These are phyloP conservation scores for Nitzschia sp. DNA, from an alignment of 108 stramenopile genomes.

Conservation along the genomic window DNA sequence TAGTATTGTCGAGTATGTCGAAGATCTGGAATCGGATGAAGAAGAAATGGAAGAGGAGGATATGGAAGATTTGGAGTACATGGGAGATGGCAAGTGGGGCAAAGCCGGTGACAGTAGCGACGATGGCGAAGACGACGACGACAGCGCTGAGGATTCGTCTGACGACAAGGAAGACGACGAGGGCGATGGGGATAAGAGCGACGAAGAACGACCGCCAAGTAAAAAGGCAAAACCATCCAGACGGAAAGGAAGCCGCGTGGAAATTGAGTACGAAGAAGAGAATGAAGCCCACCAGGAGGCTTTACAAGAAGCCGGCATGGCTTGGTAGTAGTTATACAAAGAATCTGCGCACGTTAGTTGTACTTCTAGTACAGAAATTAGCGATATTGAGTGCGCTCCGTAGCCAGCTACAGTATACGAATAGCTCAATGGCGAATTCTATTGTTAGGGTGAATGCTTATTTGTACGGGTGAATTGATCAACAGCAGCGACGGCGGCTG, in stretches of 20 bases:
- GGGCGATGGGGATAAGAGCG: conserved; percentile 24
- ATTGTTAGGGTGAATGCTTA: no score
- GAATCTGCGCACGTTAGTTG: no score
- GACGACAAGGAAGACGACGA: conserved; percentile 29
- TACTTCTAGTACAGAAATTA: no score
- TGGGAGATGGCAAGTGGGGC: conserved; percentile 67
- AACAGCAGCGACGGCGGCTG: no score
- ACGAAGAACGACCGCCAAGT: conserved; percentile 21
- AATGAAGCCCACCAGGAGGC: conserved; percentile 53
- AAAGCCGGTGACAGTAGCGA: conserved; percentile 30
- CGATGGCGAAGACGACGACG: conserved; percentile 47
- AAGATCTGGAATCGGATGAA: conserved; percentile 83
- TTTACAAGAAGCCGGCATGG: conserved; percentile 47
- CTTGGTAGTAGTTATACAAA: conserved; percentile 41
- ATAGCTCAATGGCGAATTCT: no score
- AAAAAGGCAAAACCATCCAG: conserved; percentile 37
- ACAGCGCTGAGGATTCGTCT: conserved; percentile 37
- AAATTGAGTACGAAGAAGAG: conserved; percentile 90
- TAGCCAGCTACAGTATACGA: no score
- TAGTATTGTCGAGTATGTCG: conserved; percentile 74
- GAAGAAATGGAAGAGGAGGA: conserved; percentile 72
- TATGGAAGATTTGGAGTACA: conserved; percentile 79
- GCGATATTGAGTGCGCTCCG: no score
- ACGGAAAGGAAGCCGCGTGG: conserved; percentile 63
- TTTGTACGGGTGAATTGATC: no score